Base-by-base conservation (phyloP, 306 rosid genomes). In the Lathyrus oleraceus region DNA sequence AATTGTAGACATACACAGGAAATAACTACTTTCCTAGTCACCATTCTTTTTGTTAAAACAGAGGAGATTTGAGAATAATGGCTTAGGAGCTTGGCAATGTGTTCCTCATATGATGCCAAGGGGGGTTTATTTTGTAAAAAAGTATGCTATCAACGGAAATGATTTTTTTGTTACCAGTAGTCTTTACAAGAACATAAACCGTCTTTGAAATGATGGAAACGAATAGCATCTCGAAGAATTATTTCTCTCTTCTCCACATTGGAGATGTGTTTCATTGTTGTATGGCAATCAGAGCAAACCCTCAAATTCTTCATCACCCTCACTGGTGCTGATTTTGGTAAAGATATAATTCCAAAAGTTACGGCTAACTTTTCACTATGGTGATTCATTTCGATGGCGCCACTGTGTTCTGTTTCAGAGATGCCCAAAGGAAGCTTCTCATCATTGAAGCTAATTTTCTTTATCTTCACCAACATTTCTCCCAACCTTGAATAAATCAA, bases 281-380 rank as follows among this genome's bases (percentile, higher is more conserved):
- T 52, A 69, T 87, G 91, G 70, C 91, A 87, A 71, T 82, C 88
- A 68, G 14, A 38, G 76, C 85, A 84, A 5, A 87, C 83, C 78
- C 91, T 82, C 82, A 87, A 74, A 71, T 87, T 87, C 81, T 87
- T 87, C 88, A 87, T 84, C 77, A 87, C 87, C 70, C 81, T 84
- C 64, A 87, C 77, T 14, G 87, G 91, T 25, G 88, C 87, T 64
- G 82, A 87, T 75, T 28, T 44, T 47, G 88, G 84, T 65, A 87
- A 59, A 53, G 65, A 49, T 21, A 84, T 70, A 16, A 87, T 66
- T 58, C 91, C 91, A 61, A 82, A 84, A 69, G 84, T 61, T 72
- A 87, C 88, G 14, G 91, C 91, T 72, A 87, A 73, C 79, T 84
- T 84, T 74, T 87, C 91, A 65, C 91, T 84, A 61, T 87, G 85